These are phyloP conservation scores for Pelargonium nanum DNA, from an alignment of 345 rosid species.

Conservation along the genomic window DNA sequence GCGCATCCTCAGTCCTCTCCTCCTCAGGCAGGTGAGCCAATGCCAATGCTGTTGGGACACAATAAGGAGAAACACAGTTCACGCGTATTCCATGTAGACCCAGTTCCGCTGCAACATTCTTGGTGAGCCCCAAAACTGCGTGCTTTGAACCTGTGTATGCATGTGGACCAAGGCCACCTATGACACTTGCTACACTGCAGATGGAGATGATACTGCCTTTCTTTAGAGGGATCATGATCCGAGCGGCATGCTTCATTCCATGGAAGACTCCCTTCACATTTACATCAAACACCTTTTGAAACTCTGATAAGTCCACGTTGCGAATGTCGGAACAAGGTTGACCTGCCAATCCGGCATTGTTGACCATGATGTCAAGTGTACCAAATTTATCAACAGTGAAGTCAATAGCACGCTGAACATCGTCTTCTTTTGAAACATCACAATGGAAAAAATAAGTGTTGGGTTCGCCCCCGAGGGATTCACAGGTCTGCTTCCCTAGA, in stretches of 20 bases:
- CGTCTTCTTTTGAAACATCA: slow-evolving; percentile 62
- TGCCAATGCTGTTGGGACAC: slow-evolving; percentile 47
- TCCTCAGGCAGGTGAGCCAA: slow-evolving; percentile 68
- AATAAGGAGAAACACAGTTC: slow-evolving; percentile 92
- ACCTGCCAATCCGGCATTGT: slow-evolving; percentile 70
- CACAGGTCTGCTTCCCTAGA: slow-evolving; percentile 39
- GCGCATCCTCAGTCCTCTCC: slow-evolving; percentile 56
- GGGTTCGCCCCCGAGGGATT: slow-evolving; percentile 31
- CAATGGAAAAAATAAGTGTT: slow-evolving; percentile 48
- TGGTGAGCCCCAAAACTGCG: slow-evolving; percentile 66
- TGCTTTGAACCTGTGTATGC: slow-evolving; percentile 79
- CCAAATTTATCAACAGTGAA: slow-evolving; percentile 45
- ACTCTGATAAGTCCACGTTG: slow-evolving; percentile 30
- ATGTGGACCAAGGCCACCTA: slow-evolving; percentile 74
- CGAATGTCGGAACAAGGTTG: slow-evolving; percentile 67
- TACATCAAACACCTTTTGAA: slow-evolving; percentile 54
- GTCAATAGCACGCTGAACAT: slow-evolving; percentile 55
- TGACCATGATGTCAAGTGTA: slow-evolving; percentile 58
- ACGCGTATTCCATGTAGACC: slow-evolving; percentile 86
- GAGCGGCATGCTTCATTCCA: slow-evolving; percentile 88
- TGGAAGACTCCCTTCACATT: slow-evolving; percentile 75
- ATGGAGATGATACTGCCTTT: slow-evolving; percentile 57
- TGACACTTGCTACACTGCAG: slow-evolving; percentile 46
- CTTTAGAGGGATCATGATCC: slow-evolving; percentile 55
- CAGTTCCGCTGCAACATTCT: slow-evolving; percentile 79